Percentiles rank a stretch among this genome's conserved stretches.
phyloP scores from a whole-genome alignment of 352 stramenopile species.

The Phytopythium litorale region DNA sequence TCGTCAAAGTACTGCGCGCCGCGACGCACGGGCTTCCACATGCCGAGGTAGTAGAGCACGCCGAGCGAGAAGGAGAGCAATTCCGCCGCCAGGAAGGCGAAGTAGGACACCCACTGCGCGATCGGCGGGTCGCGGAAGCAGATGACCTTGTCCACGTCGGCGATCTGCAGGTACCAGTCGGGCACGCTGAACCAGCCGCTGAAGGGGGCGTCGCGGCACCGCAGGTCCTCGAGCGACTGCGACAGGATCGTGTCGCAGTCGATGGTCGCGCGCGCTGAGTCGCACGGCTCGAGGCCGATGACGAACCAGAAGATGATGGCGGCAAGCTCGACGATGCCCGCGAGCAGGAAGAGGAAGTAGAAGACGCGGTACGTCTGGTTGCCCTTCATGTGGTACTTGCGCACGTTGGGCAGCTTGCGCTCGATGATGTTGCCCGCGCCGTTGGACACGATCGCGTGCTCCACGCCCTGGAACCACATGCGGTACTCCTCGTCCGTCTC shows the following conservation, averaged over 20 bases:
- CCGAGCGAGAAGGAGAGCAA: conserved; percentile 66
- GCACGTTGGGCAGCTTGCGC: conserved; percentile 82
- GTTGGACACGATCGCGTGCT: conserved; percentile 68
- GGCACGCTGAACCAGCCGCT: conserved; percentile 66
- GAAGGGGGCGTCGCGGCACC: conserved; percentile 42
- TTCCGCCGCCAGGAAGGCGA: conserved; percentile 63
- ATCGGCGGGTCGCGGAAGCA: conserved; percentile 80
- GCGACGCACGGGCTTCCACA: conserved; percentile 87
- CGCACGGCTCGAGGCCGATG: conserved; percentile 73
- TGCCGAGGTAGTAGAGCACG: conserved; percentile 83
- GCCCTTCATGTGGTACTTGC: conserved; percentile 89
- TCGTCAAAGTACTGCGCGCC: conserved; percentile 87
- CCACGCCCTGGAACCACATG: conserved; percentile 85
- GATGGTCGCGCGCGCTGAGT: conserved; percentile 41
- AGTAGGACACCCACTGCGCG: conserved; percentile 80
- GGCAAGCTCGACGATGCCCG: conserved; percentile 63
- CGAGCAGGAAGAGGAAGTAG: conserved; percentile 78
- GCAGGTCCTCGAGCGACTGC: conserved; percentile 50
- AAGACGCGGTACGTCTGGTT: conserved; percentile 76
- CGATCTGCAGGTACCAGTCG: conserved; percentile 67
- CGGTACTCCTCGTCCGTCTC: conserved; percentile 84
- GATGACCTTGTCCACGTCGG: conserved; percentile 58
- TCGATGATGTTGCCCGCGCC: conserved; percentile 84
- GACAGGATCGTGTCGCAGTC: conserved; percentile 61
- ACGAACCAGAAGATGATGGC: conserved; percentile 81